Base-by-base conservation (phyloP, 163 green algal species). In the Coccomyxa subellipsoidea region DNA sequence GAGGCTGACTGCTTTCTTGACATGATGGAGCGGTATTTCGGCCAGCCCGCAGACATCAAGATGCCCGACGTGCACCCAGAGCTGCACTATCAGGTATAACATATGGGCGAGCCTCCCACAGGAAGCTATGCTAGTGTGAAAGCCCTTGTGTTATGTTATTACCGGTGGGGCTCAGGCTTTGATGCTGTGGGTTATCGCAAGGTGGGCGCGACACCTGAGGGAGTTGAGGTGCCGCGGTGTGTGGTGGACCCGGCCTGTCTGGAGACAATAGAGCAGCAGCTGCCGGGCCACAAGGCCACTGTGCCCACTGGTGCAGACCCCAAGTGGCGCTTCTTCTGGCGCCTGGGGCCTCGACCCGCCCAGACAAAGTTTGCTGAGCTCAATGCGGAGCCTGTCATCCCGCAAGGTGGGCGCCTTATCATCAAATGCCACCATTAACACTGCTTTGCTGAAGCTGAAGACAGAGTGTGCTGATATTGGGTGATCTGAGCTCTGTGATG, bases 321-420 rank as follows among this genome's bases (percentile, higher is more conserved):
- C 31, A 98, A 98, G 87, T 97, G 94, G 91, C 88, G 95, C 31
- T 98, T 92, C 90, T 93, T 98, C 79, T 96, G 91, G 93, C 85
- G 94, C 9, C 80, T 98, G 54, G 94, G 95, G 0, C 53, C 85
- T 0, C 87, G 94, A 2, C 93, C 94, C 2, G 21, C 37, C 0
- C 0, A 75, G 8, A 98, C 95, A 0, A 21, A 79, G 27, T 98
- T 91, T 80, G 47, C 83, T 32, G 93, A 96, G 84, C 91, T 96
- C 39, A 98, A 98, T 82, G 91, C 95, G 0, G 86, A 88, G 37
- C 92, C 93, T 7, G 40, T 98, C 8, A 77, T 96, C 18, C 95
- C 94, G 1, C 77, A 83, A 85, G 89, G 89, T 84, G 70, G 18
- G 8, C 34, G 27, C 34, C 32, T 75, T n/a, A n/a, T n/a, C 29